Evolutionary conservation across 106 monocot species (phyloP), one percentile per base, ranked within the genome.

Genomic region (Dendrobium catenatum): DNA sequence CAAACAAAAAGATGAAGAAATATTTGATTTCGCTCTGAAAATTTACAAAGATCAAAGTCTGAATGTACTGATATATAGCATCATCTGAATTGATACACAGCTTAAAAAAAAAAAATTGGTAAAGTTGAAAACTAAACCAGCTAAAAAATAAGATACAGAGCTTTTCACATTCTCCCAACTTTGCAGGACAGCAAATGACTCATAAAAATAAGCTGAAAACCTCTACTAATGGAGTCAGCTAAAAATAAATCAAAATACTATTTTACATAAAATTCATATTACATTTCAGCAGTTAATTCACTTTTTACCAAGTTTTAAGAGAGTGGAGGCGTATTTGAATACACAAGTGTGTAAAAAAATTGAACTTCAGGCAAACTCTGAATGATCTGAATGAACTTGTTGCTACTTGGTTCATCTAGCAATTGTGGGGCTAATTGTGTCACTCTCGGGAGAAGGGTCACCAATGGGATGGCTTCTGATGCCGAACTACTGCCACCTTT

Each of bases 261-360:
- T 37, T 70, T 33, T 70, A 70, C 70, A 70, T 24, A 37, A 70
- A 70, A 70, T 37, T 42, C 42, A 42, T 37, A 18, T 74, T 43
- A 44, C 6, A 42, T 43, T 74, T 74, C 20, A 43, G 43, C 42
- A 70, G 6, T 17, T 46, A 9, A 46, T 46, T 31, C 73, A 73
- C 19, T 19, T n/a, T 42, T 17, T 6, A 44, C 5, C 44, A 19
- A 44, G 42, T 13, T 74, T 74, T 20, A 76, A 48, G 26, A 27
- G 49, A 76, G 26, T 67, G 49, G 85, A 33, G 84, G 86, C 42
- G 85, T 87, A 79, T 94, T 86, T 27, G 98, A 79, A 83, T 95
- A 98, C 46, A 98, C 84, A 22, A 95, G 89, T 9, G 94, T 93
- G 85, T 83, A 93, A 81, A 98, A 98, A 47, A 92, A 77, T 61